Base-by-base conservation (phyloP, 1,284 basidiomycete genomes). In the Cryptococcus deneoformans region DNA sequence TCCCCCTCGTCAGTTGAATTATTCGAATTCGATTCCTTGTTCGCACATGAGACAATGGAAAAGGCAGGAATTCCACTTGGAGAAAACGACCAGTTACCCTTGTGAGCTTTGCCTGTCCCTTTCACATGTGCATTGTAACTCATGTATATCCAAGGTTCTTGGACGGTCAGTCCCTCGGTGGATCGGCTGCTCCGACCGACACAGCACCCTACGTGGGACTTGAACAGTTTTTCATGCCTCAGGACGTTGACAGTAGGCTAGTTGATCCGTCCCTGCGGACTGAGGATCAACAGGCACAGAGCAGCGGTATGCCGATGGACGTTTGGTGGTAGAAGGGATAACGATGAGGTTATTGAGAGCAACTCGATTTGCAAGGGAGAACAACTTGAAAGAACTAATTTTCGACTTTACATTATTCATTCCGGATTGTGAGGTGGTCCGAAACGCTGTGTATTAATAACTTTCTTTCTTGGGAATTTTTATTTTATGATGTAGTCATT, bases 181-280 rank as follows among this genome's bases (percentile, higher is more conserved):
- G 61, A 36, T 60, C 58, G 6, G 50, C 60, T 16, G 63, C 55
- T 35, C 61, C 63, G 35, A 70, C 64, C 5, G 75, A 75, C 52
- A 71, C 70, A 51, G 69, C 71, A 2, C 67, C 72, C 5, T 71
- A 72, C 49, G 63, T 77, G 6, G 77, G 77, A 0, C 66, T 79
- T 49, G 77, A 79, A 56, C 63, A 69, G 12, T 79, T 76, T 76
- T 79, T 79, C 70, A 62, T 79, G 20, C 77, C 77, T 12, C 68
- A 69, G 9, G 70, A 72, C 6, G 63, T 77, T 16, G 75, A 77
- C 48, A 62, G 66, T 44, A 58, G 65, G 5, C 57, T 76, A 4
- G 68, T 57, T 4, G 64, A 60, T 11, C 61, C 59, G 2, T 56
- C 54, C n/a, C 16, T 39, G 12, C 46, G 38, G 11, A 47, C 20